Evolutionary conservation across 306 rosid species (phyloP).

Genomic region (Leucaena leucocephala): DNA sequence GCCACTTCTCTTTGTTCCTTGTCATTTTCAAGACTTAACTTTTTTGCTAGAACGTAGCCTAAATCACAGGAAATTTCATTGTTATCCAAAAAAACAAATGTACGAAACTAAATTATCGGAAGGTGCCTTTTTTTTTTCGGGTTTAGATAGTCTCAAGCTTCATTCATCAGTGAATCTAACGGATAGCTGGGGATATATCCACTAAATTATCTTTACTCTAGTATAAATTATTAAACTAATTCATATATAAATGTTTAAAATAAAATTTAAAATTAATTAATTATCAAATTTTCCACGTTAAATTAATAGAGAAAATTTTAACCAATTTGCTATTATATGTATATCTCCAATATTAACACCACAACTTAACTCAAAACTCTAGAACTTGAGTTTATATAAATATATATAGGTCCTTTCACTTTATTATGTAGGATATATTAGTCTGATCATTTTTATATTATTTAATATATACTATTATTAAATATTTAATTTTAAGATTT

Average conservation of each 20-base stretch:
- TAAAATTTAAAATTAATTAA: too few relatives aligned
- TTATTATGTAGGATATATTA: too few relatives aligned
- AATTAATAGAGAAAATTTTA: background rate
- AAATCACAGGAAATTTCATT: background rate
- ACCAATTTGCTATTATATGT: background rate
- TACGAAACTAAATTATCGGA: background rate
- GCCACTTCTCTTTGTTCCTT: slow-evolving; percentile 3
- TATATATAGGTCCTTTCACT: too few relatives aligned
- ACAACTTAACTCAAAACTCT: too few relatives aligned
- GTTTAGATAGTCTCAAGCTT: background rate
- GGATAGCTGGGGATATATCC: background rate
- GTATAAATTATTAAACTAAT: background rate
- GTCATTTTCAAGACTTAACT: background rate
- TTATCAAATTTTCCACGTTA: background rate
- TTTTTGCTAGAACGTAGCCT: background rate
- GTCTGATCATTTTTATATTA: too few relatives aligned
- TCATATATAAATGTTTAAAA: background rate
- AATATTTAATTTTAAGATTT: too few relatives aligned
- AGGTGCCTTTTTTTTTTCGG: background rate
- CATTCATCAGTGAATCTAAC: background rate
- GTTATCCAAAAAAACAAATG: background rate
- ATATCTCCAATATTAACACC: too few relatives aligned
- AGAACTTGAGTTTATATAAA: too few relatives aligned
- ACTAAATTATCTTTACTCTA: background rate
- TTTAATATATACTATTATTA: too few relatives aligned